A percentile compares a stretch with the other conserved stretches of the same genome.
phyloP scores from a whole-genome alignment of 2,329 filamentous ascomycete genomes.

The Penicillium italicum region DNA sequence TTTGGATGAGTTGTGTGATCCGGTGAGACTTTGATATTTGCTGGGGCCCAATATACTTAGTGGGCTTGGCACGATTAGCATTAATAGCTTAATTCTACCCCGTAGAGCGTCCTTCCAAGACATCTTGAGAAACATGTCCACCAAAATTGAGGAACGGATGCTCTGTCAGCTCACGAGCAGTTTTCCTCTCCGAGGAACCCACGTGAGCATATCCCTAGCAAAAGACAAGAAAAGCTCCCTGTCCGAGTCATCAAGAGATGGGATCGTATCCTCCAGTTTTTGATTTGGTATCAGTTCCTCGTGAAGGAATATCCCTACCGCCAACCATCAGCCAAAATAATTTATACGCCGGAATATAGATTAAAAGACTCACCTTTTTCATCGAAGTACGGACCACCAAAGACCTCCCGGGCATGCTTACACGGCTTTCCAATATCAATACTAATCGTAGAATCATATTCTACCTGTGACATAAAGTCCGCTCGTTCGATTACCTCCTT shows the following conservation, averaged over 20 bases:
- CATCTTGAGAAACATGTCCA: neutral
- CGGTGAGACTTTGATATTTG: no score
- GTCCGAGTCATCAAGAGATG: neutral
- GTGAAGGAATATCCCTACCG: slow-evolving; percentile 3
- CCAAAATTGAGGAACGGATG: slow-evolving; percentile 32
- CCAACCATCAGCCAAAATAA: slow-evolving; percentile 4
- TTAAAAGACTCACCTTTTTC: slow-evolving; percentile 4
- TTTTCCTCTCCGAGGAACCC: slow-evolving; percentile 37
- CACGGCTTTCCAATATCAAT: neutral
- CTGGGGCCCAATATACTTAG: no score
- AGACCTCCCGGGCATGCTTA: slow-evolving; percentile 26
- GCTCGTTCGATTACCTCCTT: neutral
- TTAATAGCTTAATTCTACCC: no score
- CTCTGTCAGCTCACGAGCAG: slow-evolving; percentile 35
- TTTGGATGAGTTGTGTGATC: no score
- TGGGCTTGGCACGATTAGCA: no score
- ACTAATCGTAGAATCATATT: neutral
- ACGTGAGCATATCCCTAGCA: slow-evolving; percentile 34
- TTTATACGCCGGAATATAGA: neutral
- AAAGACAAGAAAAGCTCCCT: slow-evolving; percentile 24
- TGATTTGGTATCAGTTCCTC: neutral
- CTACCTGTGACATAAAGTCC: neutral
- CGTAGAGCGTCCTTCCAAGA: neutral
- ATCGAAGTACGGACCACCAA: slow-evolving; percentile 27
- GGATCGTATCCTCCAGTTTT: neutral